Conservation (phyloP, 169 alveolate genomes). For the Eimeria mitis region DNA sequence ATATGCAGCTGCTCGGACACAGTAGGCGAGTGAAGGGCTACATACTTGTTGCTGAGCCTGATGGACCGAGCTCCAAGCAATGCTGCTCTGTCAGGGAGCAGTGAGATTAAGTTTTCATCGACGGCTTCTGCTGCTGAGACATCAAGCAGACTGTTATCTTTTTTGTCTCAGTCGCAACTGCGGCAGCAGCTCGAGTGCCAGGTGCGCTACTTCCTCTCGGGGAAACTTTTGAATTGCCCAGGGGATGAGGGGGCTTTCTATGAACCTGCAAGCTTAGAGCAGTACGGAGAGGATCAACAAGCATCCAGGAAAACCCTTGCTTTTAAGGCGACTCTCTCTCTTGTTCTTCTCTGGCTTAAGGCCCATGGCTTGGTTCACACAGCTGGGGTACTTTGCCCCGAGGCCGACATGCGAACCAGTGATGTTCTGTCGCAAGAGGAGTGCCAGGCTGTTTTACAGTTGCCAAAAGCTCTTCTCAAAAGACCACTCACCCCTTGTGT, state of each 20-base stretch:
- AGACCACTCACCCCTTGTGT: neutral
- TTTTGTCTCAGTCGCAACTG: constrained; percentile 53
- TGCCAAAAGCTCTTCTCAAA: constrained; percentile 26
- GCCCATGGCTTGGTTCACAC: constrained; percentile 63
- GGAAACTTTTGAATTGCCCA: constrained; percentile 24
- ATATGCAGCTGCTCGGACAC: neutral
- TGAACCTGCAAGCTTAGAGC: neutral
- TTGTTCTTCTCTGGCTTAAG: constrained; percentile 51
- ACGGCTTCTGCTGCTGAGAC: constrained; percentile 10
- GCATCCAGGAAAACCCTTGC: constrained; percentile 4
- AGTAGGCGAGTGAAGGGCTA: neutral
- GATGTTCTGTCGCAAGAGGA: constrained; percentile 64
- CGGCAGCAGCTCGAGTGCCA: constrained; percentile 65
- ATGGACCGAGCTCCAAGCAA: constrained; percentile 26
- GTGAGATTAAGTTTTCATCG: neutral
- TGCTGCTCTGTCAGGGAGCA: constrained; percentile 15
- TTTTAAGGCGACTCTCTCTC: constrained; percentile 63
- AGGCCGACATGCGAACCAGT: constrained; percentile 18
- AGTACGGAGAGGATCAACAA: neutral
- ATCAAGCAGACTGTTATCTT: constrained; percentile 1
- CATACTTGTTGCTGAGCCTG: neutral
- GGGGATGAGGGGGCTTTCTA: neutral
- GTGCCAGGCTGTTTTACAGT: constrained; percentile 14
- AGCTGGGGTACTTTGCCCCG: constrained; percentile 60
- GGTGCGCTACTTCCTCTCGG: constrained; percentile 66